phyloP scores from a whole-genome alignment of 202 grass and related monocot genomes.

The Setaria viridis region DNA sequence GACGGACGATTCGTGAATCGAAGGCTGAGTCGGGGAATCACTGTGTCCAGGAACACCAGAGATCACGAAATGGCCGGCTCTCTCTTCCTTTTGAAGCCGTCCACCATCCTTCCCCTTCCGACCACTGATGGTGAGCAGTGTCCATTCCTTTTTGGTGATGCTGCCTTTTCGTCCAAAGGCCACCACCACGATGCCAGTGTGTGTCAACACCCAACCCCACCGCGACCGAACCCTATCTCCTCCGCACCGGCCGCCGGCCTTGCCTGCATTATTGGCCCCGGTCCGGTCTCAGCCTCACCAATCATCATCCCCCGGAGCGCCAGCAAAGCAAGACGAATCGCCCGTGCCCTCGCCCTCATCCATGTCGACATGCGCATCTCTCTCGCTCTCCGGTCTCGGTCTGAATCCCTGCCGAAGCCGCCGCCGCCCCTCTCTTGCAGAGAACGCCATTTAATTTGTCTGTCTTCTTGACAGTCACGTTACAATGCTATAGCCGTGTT shows the following conservation, averaged over 20 bases:
- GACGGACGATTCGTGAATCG: not conserved
- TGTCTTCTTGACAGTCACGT: not conserved
- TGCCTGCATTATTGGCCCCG: conserved; percentile 14
- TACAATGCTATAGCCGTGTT: not conserved
- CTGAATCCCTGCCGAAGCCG: too few relatives aligned
- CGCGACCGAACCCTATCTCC: conserved; percentile 32
- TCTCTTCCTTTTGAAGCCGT: not conserved
- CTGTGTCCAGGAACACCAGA: too few relatives aligned
- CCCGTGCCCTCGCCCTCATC: not conserved
- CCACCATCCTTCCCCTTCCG: not conserved
- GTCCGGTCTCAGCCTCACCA: not conserved
- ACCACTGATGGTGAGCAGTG: not conserved
- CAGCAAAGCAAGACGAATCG: not conserved
- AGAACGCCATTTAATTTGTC: too few relatives aligned
- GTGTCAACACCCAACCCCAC: conserved; percentile 42
- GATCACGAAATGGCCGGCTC: not conserved
- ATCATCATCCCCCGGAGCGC: not conserved
- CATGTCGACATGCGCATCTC: conserved; percentile 46
- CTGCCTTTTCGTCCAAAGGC: conserved; percentile 29
- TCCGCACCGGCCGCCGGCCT: conserved; percentile 4
- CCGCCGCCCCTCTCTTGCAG: too few relatives aligned
- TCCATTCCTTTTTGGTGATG: not conserved
- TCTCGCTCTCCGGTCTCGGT: too few relatives aligned
- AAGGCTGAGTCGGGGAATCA: too few relatives aligned
- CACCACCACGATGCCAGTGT: not conserved